These are phyloP conservation scores for Retiboletus flavoniger DNA, from an alignment of 1,284 basidiomycete genomes.

Conservation along the genomic window DNA sequence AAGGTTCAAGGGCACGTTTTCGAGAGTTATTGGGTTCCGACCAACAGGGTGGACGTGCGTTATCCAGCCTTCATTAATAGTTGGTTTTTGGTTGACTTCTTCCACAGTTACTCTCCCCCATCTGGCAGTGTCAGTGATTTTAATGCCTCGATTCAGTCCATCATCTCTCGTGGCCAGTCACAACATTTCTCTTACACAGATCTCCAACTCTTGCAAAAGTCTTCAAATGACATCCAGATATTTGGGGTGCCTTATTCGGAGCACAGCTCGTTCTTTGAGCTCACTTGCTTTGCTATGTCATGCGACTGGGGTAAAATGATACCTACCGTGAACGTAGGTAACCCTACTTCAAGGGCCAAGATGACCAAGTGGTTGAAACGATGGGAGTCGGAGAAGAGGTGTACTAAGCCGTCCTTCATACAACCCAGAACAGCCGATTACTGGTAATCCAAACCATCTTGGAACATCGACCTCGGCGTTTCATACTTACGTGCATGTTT, in stretches of 20 bases:
- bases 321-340: slow-evolving; percentile 94
- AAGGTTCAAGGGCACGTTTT: slow-evolving; percentile 72
- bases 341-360: slow-evolving; percentile 71
- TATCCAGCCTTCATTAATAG: neutral
- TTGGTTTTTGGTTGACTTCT: slow-evolving; percentile 1
- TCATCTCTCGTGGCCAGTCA: slow-evolving; percentile 67
- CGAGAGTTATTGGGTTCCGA: slow-evolving; percentile 78
- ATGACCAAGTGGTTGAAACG: slow-evolving; percentile 85
- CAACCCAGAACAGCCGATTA: slow-evolving; percentile 63
- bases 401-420: slow-evolving; percentile 52
- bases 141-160: slow-evolving; percentile 58
- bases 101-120: slow-evolving; percentile 65
- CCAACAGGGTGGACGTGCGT: slow-evolving; percentile 94
- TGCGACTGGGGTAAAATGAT: slow-evolving; percentile 84
- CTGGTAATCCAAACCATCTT: slow-evolving; percentile 47
- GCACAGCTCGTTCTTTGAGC: slow-evolving; percentile 92
- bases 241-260: slow-evolving; percentile 95
- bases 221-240: slow-evolving; percentile 67
- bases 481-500: neutral
- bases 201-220: slow-evolving; percentile 72
- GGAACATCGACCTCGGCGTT: neutral
- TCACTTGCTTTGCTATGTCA: slow-evolving; percentile 91
- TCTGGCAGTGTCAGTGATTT: slow-evolving; percentile 67
- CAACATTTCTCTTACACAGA: slow-evolving; percentile 66
- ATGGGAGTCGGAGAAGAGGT: slow-evolving; percentile 81